Percentiles rank a stretch among this genome's conserved stretches.
Conservation (phyloP, 2,329 filamentous ascomycete species). For the Geosmithia morbida region DNA sequence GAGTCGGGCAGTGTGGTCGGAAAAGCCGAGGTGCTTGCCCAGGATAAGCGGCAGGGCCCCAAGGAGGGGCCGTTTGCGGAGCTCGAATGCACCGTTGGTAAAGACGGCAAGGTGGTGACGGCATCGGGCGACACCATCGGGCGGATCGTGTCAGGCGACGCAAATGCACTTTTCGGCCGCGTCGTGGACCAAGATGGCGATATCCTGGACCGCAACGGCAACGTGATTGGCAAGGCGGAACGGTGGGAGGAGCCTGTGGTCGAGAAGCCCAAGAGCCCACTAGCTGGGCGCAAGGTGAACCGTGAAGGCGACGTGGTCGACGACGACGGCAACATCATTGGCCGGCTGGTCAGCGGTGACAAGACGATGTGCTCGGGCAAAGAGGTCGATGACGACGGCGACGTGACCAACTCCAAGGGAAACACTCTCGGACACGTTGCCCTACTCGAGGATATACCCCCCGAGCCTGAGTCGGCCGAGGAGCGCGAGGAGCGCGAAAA, state of each 20-base stretch:
- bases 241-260: constrained; percentile 40
- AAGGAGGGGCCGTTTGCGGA: constrained; percentile 58
- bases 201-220: constrained; percentile 62
- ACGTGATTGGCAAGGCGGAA: constrained; percentile 41
- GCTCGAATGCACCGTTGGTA: constrained; percentile 48
- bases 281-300: constrained; percentile 41
- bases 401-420: constrained; percentile 56
- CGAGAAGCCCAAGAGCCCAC: constrained; percentile 34
- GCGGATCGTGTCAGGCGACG: constrained; percentile 53
- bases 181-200: constrained; percentile 71
- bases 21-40: constrained; percentile 51
- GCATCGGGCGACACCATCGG: constrained; percentile 58
- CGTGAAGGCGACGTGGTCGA: constrained; percentile 44
- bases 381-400: constrained; percentile 56
- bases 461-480: constrained; percentile 33
- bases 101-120: constrained; percentile 55
- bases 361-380: constrained; percentile 49
- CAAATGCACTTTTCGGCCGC: constrained; percentile 58
- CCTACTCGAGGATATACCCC: constrained; percentile 44
- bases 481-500: constrained; percentile 40
- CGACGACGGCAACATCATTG: constrained; percentile 45
- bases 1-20: constrained; percentile 60
- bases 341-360: constrained; percentile 55
- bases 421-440: constrained; percentile 53
- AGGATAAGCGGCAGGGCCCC: constrained; percentile 46